Base-by-base conservation (phyloP, 2,329 filamentous ascomycete genomes). In the Claviceps arundinis region DNA sequence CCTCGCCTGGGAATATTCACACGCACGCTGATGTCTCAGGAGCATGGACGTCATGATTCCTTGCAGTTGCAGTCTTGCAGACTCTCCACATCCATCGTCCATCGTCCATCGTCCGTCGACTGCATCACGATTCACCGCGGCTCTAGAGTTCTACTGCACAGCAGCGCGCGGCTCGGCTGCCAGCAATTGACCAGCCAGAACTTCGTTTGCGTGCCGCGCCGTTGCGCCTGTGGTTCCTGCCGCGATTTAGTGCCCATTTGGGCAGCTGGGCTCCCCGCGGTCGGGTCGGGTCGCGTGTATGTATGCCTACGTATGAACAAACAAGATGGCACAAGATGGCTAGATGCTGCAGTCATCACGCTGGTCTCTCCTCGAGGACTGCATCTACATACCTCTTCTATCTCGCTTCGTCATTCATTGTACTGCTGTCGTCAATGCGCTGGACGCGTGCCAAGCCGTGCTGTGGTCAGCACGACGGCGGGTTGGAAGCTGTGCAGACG, bases 221-320 rank as follows among this genome's bases (percentile, higher is more conserved):
- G 42, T 22, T n/a, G 42, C 19, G 11, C 13, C 42, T 44, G 26
- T 44, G 42, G 17, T 24, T 44, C 42, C 19, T 30, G 26, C 19
- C 24, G 42, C 19, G 19, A 13, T 5, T 24, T 16, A 16, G 11
- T 44, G 42, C 22, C 19, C 14, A 30, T 30, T 30, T 30, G 42
- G 42, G 22, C 42, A 44, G 13, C 16, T 30, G 8, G 26, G 26
- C 26, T 30, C 26, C 4, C 16, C 11, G 6, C 19, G 41, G 41
- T 65, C 41, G 13, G 43, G 14, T 19, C 16, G 17, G 26, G 26
- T 46, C 26, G 44, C 44, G 19, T 37, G 8, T 16, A 14, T 9
- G 22, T 22, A 4, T 22, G 3, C 22, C 22, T 22, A 30, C 8
- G 26, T 30, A 30, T 47, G 8, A 37, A 19, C 26, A 30, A 19